Evolutionary conservation across 2,329 filamentous ascomycete species (phyloP).

Genomic region (Trichoderma breve): DNA sequence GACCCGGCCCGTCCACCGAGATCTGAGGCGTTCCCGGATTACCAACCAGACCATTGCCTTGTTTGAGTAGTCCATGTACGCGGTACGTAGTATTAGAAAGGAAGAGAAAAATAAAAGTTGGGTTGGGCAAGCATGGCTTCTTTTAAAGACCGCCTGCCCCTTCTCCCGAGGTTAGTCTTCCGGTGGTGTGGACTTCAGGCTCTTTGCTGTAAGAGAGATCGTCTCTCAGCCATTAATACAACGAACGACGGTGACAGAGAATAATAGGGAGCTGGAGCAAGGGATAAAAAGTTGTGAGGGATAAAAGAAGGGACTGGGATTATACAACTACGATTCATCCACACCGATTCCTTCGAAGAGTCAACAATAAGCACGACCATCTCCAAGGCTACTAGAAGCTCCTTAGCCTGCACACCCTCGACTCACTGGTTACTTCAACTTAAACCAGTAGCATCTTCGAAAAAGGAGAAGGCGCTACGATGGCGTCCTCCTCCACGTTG

Average conservation of each 20-base stretch:
- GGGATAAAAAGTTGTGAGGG: not conserved
- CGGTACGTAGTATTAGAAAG: not conserved
- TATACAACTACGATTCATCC: not conserved
- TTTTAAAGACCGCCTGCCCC: not conserved
- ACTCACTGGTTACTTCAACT: not conserved
- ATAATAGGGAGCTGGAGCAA: not conserved
- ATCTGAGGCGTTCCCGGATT: slow-evolving; percentile 1
- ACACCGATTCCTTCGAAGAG: not conserved
- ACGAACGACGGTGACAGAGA: not conserved
- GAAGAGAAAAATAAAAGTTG: not conserved
- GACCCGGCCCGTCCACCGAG: slow-evolving; percentile 2
- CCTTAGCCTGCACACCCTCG: not conserved
- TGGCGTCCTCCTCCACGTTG: not conserved
- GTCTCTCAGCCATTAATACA: not conserved
- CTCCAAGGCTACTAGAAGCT: not conserved
- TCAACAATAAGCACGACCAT: not conserved
- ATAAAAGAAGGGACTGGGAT: not conserved
- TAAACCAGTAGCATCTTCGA: not conserved
- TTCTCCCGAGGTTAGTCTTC: not conserved
- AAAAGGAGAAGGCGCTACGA: not conserved
- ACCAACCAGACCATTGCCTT: not conserved
- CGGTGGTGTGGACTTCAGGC: not conserved
- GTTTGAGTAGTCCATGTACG: not conserved
- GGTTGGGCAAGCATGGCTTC: not conserved
- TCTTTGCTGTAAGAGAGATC: no score